Evolutionary conservation across 805 yeast genomes (phyloP).

Genomic region (Lipomyces anomalus): DNA sequence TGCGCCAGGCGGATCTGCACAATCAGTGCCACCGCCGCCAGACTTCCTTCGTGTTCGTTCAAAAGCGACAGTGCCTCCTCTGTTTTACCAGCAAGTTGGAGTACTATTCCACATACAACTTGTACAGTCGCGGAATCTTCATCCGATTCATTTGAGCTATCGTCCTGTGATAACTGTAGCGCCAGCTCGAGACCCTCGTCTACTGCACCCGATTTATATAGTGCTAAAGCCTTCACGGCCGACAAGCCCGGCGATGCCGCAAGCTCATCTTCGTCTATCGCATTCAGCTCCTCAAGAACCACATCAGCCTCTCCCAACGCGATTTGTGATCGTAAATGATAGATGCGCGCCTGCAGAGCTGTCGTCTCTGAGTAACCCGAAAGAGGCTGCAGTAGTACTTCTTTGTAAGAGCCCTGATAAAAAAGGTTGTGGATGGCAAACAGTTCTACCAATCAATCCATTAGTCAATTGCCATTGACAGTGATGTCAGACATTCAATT

Average conservation of each 20-base stretch:
- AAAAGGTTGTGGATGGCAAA: conserved; percentile 37
- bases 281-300: conserved; percentile 30
- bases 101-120: conserved; percentile 39
- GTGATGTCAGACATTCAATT: neutral
- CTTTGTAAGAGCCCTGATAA: conserved; percentile 37
- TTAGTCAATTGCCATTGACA: neutral
- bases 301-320: conserved; percentile 32
- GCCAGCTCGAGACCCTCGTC: conserved; percentile 15
- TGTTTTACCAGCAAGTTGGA: conserved; percentile 37
- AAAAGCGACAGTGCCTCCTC: conserved; percentile 42
- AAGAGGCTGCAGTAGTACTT: conserved; percentile 31
- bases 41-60: conserved; percentile 37
- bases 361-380: conserved; percentile 25
- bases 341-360: conserved; percentile 30
- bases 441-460: conserved; percentile 24
- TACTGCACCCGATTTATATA: conserved; percentile 19
- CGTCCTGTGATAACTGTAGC: conserved; percentile 26
- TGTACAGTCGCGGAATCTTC: conserved; percentile 33
- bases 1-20: conserved; percentile 39
- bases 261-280: conserved; percentile 25
- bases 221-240: conserved; percentile 26
- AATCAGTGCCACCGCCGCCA: conserved; percentile 34
- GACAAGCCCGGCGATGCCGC: conserved; percentile 24
- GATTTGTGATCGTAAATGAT: conserved; percentile 36
- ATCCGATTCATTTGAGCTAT: conserved; percentile 24